Evolutionary conservation across 2,329 filamentous ascomycete species (phyloP), one percentile per base, ranked within the genome.

Genomic region (Bipolaris gigantea): DNA sequence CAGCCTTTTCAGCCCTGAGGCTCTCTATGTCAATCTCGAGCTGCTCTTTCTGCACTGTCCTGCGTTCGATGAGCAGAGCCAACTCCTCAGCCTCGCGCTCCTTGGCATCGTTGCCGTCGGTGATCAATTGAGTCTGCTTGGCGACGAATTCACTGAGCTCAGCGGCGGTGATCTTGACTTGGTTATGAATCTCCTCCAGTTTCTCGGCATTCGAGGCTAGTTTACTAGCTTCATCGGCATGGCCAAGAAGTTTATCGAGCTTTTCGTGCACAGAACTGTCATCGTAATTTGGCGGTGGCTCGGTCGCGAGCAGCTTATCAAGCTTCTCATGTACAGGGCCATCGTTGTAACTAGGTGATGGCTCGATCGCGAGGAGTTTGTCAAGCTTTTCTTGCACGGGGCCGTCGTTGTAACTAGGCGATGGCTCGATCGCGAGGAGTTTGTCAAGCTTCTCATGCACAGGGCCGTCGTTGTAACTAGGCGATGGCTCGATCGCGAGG

Each of bases 181-280:
- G 89, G 60, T 89, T 83, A 67, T 97, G 91, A 46, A 97, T 94
- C 72, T 92, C 85, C 62, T 97, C 91, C 5, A 99, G 83, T 21
- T 90, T 89, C 58, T 89, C 88, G 41, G 97, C 83, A 63, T 92
- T 90, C 5, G 83, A 80, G 33, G 90, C 84, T 1, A 89, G 85
- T 67, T 90, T 87, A 47, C 83, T 83, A 0, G 89, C 83, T 18
- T 84, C 81, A 23, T 85, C 80, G 30, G 83, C 85, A 35, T 73
- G 70, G 8, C 83, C 83, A 36, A 92, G 75, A 21, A 85, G 74
- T 61, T 77, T 76, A 61, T 80, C 77, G 15, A 81, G 77, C 65
- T 80, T 79, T 55, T 87, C 83, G 5, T 85, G 83, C 10, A 88
- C 76, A 4, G 76, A 75, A 9, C 77, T 76, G 65, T 87, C 84